Evolutionary conservation across 805 yeast genomes (phyloP).

Genomic region (Cyberlindnera veronae): DNA sequence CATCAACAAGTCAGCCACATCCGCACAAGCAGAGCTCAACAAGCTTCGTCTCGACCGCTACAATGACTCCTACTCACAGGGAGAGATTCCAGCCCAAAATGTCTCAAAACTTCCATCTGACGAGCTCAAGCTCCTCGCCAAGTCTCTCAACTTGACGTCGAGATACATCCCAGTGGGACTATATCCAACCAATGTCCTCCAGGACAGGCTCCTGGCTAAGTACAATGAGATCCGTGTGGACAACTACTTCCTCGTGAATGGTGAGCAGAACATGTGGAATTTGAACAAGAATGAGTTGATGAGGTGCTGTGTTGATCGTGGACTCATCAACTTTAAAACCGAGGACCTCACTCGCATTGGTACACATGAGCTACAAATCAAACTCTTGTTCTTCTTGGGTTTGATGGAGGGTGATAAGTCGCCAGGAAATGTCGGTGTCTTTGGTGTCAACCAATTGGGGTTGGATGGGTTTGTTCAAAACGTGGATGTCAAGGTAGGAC

Average conservation of each 20-base stretch:
- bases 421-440: conserved; percentile 30
- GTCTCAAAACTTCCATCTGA: conserved; percentile 44
- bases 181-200: conserved; percentile 37
- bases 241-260: conserved; percentile 39
- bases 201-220: conserved; percentile 35
- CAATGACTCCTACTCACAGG: conserved; percentile 13
- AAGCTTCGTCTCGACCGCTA: conserved; percentile 17
- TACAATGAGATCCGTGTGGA: conserved; percentile 49
- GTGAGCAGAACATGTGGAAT: conserved; percentile 39
- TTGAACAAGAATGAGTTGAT: conserved; percentile 49
- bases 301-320: conserved; percentile 53
- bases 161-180: conserved; percentile 38
- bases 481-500: conserved; percentile 10
- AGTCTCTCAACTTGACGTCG: conserved; percentile 36
- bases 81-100: conserved; percentile 36
- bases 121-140: conserved; percentile 36
- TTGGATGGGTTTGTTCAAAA: conserved; percentile 6
- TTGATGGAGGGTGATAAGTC: conserved; percentile 35
- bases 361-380: conserved; percentile 33
- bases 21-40: conserved; percentile 17
- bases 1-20: conserved; percentile 30
- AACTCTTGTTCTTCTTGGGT: conserved; percentile 38
- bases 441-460: conserved; percentile 28
- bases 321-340: conserved; percentile 39
- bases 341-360: conserved; percentile 34